A percentile compares a stretch with the other conserved stretches of the same genome.
Evolutionary conservation across 495 filamentous ascomycete species (phyloP).

Genomic region (Penicillium longicatenatum): DNA sequence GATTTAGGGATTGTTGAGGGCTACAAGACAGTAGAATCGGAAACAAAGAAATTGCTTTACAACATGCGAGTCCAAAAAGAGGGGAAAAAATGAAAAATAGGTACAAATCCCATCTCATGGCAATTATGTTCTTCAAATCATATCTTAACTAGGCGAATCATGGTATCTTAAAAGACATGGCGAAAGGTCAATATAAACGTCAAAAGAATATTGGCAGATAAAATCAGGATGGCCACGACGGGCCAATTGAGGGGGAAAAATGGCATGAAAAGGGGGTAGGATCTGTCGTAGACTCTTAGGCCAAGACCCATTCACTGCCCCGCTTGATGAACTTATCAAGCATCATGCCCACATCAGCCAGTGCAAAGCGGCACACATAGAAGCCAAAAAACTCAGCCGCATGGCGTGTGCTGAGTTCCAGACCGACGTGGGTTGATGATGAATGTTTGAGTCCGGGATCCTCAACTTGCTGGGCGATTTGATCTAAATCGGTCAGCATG

Average conservation of each 20-base stretch:
- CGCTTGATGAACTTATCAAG: conserved; percentile 97
- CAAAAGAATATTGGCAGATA: conserved; percentile 24
- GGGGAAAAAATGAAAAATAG: conserved; percentile 11
- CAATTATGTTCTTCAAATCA: conserved; percentile 35
- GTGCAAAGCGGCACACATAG: conserved; percentile 90
- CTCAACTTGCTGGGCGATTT: conserved; percentile 94
- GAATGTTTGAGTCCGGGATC: conserved; percentile 85
- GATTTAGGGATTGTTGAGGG: not conserved
- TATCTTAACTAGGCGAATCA: conserved; percentile 26
- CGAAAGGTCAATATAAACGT: conserved; percentile 24
- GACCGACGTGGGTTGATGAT: conserved; percentile 83
- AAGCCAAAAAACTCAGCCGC: conserved; percentile 98
- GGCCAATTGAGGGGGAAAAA: not conserved
- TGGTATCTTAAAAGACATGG: conserved; percentile 40
- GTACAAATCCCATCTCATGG: conserved; percentile 23
- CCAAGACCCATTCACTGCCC: conserved; percentile 91
- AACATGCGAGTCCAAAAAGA: conserved; percentile 1
- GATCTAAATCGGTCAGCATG: conserved; percentile 60
- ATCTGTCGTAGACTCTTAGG: conserved; percentile 20
- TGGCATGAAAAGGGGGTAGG: conserved; percentile 2
- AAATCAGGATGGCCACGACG: not conserved
- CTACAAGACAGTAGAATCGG: not conserved
- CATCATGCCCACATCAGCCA: conserved; percentile 81
- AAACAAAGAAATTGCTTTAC: conserved; percentile 11
- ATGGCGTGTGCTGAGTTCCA: conserved; percentile 90